Percentiles rank a stretch among this genome's conserved stretches.
Evolutionary conservation across 257 asterid species (phyloP).

Genomic region (Nicotiana sylvestris): DNA sequence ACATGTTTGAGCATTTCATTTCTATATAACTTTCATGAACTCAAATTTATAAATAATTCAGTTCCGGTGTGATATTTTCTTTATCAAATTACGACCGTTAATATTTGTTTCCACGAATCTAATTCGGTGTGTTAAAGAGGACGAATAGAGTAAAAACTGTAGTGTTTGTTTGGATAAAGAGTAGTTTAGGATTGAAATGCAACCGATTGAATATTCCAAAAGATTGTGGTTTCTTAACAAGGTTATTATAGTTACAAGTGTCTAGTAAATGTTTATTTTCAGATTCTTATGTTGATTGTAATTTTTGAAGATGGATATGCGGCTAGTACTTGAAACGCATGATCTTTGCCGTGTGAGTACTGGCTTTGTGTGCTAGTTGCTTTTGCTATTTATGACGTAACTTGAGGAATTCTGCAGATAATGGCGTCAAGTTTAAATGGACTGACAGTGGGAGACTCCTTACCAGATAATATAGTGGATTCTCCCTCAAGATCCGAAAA

Average conservation of each 20-base stretch:
- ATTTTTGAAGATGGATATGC: background rate
- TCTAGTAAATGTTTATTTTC: background rate
- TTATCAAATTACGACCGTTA: background rate
- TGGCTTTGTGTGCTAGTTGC: background rate
- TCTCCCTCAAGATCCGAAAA: conserved; percentile 73
- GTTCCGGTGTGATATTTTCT: background rate
- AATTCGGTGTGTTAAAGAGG: background rate
- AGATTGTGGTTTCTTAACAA: background rate
- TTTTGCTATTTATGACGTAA: background rate
- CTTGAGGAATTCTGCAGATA: conserved; percentile 46
- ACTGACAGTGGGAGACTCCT: conserved; percentile 72
- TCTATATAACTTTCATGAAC: background rate
- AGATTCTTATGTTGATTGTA: background rate
- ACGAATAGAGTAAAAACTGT: background rate
- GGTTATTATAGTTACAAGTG: background rate
- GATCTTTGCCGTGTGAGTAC: background rate
- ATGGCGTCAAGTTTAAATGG: conserved; percentile 99
- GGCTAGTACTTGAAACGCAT: background rate
- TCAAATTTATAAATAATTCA: background rate
- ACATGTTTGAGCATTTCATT: background rate
- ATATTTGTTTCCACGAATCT: background rate
- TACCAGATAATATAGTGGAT: conserved; percentile 66
- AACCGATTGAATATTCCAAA: background rate
- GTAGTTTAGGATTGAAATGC: conserved; percentile 1
- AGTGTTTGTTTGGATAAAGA: background rate